Evolutionary conservation across 2,329 filamentous ascomycete species (phyloP).

Genomic region (Lachnellula hyalina): DNA sequence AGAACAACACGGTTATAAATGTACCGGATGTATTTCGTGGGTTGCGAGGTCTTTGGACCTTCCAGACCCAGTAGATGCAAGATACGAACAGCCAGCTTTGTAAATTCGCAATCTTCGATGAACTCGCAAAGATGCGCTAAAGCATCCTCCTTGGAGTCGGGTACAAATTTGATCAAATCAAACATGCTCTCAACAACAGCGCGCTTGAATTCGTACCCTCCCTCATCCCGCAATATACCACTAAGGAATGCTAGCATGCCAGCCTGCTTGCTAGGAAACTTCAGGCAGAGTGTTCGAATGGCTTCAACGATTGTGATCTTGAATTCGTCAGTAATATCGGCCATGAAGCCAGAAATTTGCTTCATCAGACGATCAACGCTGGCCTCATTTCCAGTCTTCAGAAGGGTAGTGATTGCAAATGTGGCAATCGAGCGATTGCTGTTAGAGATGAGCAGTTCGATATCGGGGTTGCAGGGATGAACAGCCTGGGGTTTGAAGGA

Average conservation of each 20-base stretch:
- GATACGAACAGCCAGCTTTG: conserved; percentile 92
- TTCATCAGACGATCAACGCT: conserved; percentile 98
- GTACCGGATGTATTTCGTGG: conserved; percentile 98
- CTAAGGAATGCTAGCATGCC: conserved; percentile 97
- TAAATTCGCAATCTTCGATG: conserved; percentile 99
- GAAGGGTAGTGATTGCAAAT: conserved; percentile 93
- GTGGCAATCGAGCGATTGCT: conserved; percentile 96
- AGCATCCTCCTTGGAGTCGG: conserved; percentile 75
- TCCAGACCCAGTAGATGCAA: conserved; percentile 90
- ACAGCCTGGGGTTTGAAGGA: conserved; percentile 94
- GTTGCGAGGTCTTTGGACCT: conserved; percentile 89
- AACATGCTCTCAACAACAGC: conserved; percentile 99
- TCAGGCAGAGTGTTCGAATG: conserved; percentile 91
- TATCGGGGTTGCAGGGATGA: conserved; percentile 91
- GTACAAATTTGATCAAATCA: conserved; percentile 97
- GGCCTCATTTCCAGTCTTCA: conserved; percentile 97
- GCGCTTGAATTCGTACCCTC: conserved; percentile 97
- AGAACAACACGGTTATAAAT: conserved; percentile 98
- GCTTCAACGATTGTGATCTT: conserved; percentile 99
- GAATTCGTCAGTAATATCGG: conserved; percentile 98
- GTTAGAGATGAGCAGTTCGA: conserved; percentile 94
- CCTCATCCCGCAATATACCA: conserved; percentile 93
- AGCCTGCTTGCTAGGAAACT: conserved; percentile 97
- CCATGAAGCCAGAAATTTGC: conserved; percentile 97
- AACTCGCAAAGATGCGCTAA: conserved; percentile 96